Conservation (phyloP, 148 eudicot species). For the Chenopodium quinoa region DNA sequence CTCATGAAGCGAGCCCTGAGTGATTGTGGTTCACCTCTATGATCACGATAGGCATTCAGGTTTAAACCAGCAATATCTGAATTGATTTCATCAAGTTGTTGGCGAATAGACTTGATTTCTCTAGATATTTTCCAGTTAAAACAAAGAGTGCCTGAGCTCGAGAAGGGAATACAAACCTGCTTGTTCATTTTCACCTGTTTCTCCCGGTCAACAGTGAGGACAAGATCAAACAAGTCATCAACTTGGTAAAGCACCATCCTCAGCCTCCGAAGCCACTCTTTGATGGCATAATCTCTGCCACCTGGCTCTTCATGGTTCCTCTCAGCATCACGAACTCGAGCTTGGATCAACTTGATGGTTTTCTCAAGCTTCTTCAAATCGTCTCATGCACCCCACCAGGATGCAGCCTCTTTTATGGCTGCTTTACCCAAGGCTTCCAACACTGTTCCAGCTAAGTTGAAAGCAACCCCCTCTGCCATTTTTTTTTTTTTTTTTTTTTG, state of each 20-base stretch:
- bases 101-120: background rate
- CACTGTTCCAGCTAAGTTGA: too few species aligned
- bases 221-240: slow-evolving; percentile 15
- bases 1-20: background rate
- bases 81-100: slow-evolving; percentile 8
- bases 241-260: slow-evolving; percentile 8
- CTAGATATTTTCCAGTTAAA: too few species aligned
- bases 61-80: slow-evolving; percentile 12
- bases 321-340: slow-evolving; percentile 8
- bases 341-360: background rate
- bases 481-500: too few species aligned
- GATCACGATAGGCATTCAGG: background rate
- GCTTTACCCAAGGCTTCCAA: too few species aligned
- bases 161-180: background rate
- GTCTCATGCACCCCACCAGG: too few species aligned
- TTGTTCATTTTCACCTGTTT: background rate
- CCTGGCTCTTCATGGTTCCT: background rate
- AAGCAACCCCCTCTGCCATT: too few species aligned
- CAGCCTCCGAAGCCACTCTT: background rate
- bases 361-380: slow-evolving; percentile 10
- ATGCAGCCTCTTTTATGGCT: too few species aligned
- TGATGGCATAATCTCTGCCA: background rate
- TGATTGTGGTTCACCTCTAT: background rate
- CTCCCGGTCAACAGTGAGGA: background rate
- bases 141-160: background rate